Evolutionary conservation across 805 yeast genomes (phyloP), one percentile per base, ranked within the genome.

Genomic region (Ogataea wickerhamii): DNA sequence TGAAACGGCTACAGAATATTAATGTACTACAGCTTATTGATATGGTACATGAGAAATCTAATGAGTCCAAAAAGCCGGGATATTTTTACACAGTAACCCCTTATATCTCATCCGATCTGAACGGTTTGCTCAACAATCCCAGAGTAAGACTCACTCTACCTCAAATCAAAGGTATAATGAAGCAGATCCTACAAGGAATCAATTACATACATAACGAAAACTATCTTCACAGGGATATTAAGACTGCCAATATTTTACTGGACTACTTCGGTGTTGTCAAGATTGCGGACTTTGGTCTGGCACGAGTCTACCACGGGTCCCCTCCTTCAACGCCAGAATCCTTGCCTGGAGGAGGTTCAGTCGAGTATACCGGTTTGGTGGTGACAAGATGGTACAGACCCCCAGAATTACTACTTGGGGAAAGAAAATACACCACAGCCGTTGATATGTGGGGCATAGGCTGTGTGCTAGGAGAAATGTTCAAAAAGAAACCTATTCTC

Each of bases 341-440:
- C 1, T 47, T 44, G 1, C 80, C 80, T 0, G 80, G 81, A 3
- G 80, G 80, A 3, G 80, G 80, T 0, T 67, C 63, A 36, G 57
- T 70, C 34, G 66, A 66, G 16, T 76, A 76, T 49, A 76, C 82
- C 0, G 80, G 76, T 1, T 53, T 76, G 38, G 98, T 93, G 2
- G 98, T 93, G 26, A 93, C 98, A 0, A 66, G 98, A 47, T 93
- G 98, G 98, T 93, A 94, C 61, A 70, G 98, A 41, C 95, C 98
- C 1, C 98, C 98, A 0, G 98, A 91, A 59, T 69, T 93, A 14
- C 71, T 93, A 12, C 64, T 93, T 37, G 96, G 96, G 3, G 95
- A 88, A 48, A 71, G 83, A 49, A 68, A 74, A 42, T 91, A 91
- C 59, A 88, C 97, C 2, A 85, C 97, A 0, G 95, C 98, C 0